Conservation (phyloP, 805 yeast species). For the Kuraishia hungarica region DNA sequence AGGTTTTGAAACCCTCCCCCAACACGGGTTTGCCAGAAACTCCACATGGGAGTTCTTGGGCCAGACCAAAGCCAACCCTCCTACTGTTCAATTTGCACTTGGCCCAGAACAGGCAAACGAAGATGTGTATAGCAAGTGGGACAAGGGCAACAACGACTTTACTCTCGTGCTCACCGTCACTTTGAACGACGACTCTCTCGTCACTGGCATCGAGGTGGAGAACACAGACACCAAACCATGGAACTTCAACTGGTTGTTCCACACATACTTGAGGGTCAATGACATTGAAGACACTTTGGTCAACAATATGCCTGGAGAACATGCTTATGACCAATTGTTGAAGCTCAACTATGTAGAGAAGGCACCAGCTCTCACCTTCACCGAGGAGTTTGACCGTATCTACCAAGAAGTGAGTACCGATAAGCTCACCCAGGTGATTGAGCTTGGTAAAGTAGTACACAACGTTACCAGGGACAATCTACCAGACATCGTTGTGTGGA, state of each 20-base stretch:
- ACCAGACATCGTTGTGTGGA: conserved; percentile 85
- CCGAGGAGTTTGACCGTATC: conserved; percentile 78
- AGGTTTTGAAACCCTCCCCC: conserved; percentile 69
- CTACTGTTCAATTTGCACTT: conserved; percentile 84
- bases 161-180: conserved; percentile 2
- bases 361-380: conserved; percentile 66
- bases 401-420: conserved; percentile 52
- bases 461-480: conserved; percentile 37
- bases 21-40: conserved; percentile 93
- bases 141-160: conserved; percentile 52
- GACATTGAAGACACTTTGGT: conserved; percentile 77
- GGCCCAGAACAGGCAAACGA: conserved; percentile 74
- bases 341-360: conserved; percentile 55
- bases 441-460: conserved; percentile 56
- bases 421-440: conserved; percentile 59
- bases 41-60: conserved; percentile 93
- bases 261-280: conserved; percentile 69
- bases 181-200: conserved; percentile 1
- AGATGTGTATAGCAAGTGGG: conserved; percentile 54
- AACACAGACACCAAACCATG: conserved; percentile 59
- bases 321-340: conserved; percentile 70
- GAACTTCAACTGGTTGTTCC: conserved; percentile 93
- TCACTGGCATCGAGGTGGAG: conserved; percentile 52
- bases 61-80: conserved; percentile 58
- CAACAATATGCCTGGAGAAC: conserved; percentile 66